Conservation (phyloP, 2,329 filamentous ascomycete genomes). For the Colletotrichum euphorbiae region DNA sequence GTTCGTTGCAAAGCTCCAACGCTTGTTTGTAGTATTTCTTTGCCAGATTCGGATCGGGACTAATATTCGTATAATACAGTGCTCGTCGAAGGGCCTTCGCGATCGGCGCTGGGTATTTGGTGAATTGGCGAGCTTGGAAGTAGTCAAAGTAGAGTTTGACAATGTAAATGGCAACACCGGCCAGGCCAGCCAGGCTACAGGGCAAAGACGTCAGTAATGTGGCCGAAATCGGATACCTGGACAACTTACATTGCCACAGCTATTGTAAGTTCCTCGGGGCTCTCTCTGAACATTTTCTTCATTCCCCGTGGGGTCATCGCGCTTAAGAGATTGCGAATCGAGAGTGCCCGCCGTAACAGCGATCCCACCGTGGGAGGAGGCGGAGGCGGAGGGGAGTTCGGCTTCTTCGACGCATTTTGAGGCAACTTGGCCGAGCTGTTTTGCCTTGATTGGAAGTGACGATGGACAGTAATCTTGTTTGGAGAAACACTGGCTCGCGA, state of each 20-base stretch:
- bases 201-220: conserved; percentile 41
- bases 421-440: conserved; percentile 11
- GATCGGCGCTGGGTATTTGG: conserved; percentile 74
- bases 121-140: conserved; percentile 67
- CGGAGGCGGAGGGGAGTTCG: conserved; percentile 44
- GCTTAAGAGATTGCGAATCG: conserved; percentile 50
- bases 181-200: conserved; percentile 50
- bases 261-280: conserved; percentile 57
- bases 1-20: conserved; percentile 76
- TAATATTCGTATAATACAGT: conserved; percentile 85
- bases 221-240: background rate
- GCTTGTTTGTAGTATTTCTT: conserved; percentile 87
- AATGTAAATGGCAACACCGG: conserved; percentile 52
- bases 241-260: conserved; percentile 55
- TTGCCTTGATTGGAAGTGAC: conserved; percentile 15
- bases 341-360: conserved; percentile 49
- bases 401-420: conserved; percentile 31
- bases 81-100: conserved; percentile 84
- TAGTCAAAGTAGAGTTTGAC: conserved; percentile 63
- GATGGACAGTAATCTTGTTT: background rate
- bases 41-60: conserved; percentile 79
- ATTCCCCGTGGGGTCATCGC: conserved; percentile 54
- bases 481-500: conserved; percentile 5
- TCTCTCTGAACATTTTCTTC: conserved; percentile 53
- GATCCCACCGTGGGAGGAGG: conserved; percentile 42